phyloP scores from a whole-genome alignment of 495 filamentous ascomycete species.

The Penicillium roqueforti region DNA sequence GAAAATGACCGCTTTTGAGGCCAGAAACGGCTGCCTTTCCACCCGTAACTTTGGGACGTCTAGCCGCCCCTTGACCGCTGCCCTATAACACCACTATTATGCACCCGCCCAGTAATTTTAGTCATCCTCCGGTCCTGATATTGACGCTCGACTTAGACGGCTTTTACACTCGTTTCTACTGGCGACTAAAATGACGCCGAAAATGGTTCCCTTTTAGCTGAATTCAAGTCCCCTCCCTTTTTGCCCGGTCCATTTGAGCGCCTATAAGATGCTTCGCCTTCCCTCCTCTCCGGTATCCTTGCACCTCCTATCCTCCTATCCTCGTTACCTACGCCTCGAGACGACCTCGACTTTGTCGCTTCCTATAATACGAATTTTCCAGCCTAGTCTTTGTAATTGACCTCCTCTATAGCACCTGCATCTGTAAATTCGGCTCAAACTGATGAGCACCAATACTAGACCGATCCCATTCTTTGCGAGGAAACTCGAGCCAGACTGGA shows the following conservation, averaged over 20 bases:
- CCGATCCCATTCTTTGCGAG: conserved; percentile 31
- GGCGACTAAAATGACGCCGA: conserved; percentile 11
- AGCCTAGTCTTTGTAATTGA: not conserved
- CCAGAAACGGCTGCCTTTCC: no score
- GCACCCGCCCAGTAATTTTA: conserved; percentile 3
- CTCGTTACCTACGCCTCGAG: not conserved
- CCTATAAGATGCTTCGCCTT: conserved; percentile 21
- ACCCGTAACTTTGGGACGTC: no score
- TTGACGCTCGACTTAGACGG: conserved; percentile 11
- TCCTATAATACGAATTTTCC: not conserved
- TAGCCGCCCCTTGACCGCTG: conserved; percentile 8
- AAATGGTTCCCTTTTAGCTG: conserved; percentile 12
- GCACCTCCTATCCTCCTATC: conserved; percentile 3
- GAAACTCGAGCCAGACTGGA: conserved; percentile 30
- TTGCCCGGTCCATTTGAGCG: conserved; percentile 8
- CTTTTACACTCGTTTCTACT: conserved; percentile 8
- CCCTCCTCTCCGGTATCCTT: conserved; percentile 11
- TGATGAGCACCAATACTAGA: conserved; percentile 28
- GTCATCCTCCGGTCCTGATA: conserved; percentile 9
- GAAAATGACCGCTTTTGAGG: no score
- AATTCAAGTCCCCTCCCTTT: conserved; percentile 2
- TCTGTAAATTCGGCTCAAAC: conserved; percentile 15
- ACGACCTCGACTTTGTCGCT: not conserved
- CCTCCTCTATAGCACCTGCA: conserved; percentile 14
- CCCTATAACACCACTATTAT: conserved; percentile 10